These are phyloP conservation scores for Phragmites australis DNA, from an alignment of 176 grass and related monocot species.

Conservation along the genomic window DNA sequence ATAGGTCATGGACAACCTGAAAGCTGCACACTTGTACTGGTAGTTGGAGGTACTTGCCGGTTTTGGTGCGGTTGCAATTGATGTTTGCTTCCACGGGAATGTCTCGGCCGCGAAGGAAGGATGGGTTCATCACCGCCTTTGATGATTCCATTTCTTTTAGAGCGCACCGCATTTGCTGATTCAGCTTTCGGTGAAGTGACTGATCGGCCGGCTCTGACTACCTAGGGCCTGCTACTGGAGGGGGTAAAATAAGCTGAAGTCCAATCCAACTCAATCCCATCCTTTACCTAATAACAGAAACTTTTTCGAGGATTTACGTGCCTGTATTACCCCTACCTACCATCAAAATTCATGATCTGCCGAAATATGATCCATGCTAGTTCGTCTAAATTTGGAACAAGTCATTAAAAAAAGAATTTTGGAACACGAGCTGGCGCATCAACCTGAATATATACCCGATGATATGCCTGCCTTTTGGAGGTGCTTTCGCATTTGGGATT, in stretches of 20 bases:
- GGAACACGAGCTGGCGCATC: not conserved
- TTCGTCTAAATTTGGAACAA: not conserved
- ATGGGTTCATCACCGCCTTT: not conserved
- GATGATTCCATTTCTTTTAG: not conserved
- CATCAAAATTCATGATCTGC: not conserved
- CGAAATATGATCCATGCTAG: not conserved
- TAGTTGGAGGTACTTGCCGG: not conserved
- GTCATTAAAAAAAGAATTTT: not conserved
- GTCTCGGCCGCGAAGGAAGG: not conserved
- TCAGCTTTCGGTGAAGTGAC: constrained; percentile 28
- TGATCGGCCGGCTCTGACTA: not conserved
- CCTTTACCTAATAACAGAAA: not conserved
- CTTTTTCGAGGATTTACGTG: not conserved
- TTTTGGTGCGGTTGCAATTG: constrained; percentile 16
- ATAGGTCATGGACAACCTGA: not conserved
- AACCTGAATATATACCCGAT: not conserved
- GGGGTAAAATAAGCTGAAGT: not conserved
- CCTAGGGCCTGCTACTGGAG: not conserved
- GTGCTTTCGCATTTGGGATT: too few relatives aligned
- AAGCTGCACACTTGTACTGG: not conserved
- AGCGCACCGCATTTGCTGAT: not conserved
- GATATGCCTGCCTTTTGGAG: not conserved
- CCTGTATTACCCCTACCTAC: not conserved
- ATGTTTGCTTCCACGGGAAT: constrained; percentile 35
- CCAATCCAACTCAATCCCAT: not conserved